Evolutionary conservation across 2,329 filamentous ascomycete species (phyloP).

Genomic region (Ophiocordyceps australis): DNA sequence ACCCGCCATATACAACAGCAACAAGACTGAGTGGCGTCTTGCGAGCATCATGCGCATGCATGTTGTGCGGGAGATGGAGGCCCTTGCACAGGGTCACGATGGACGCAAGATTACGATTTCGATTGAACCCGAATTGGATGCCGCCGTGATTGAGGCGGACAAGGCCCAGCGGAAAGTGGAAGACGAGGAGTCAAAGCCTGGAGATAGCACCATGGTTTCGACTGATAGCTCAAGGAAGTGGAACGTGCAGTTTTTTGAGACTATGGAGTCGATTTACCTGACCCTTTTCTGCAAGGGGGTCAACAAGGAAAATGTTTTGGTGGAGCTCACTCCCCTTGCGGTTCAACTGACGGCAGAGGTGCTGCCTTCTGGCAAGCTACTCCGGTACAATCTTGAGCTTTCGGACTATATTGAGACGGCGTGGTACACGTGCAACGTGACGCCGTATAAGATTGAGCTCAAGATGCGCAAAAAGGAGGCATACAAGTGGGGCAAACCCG

Average conservation of each 20-base stretch:
- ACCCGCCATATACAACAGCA: not conserved
- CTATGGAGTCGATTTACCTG: slow-evolving; percentile 13
- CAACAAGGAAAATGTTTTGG: slow-evolving; percentile 18
- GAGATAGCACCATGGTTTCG: slow-evolving; percentile 3
- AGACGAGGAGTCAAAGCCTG: too few relatives aligned
- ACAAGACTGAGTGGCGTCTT: slow-evolving; percentile 14
- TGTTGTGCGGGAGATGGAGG: slow-evolving; percentile 24
- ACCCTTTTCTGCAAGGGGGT: slow-evolving; percentile 24
- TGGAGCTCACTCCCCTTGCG: slow-evolving; percentile 12
- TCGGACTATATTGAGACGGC: slow-evolving; percentile 45
- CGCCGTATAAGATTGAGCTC: slow-evolving; percentile 66
- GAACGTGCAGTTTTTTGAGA: slow-evolving; percentile 18
- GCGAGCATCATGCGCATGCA: slow-evolving; percentile 28
- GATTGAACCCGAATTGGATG: slow-evolving; percentile 12
- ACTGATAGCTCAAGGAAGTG: slow-evolving; percentile 8
- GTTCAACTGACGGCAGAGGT: slow-evolving; percentile 12
- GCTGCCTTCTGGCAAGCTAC: slow-evolving; percentile 32
- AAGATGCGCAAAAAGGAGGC: slow-evolving; percentile 46
- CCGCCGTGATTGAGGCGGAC: not conserved
- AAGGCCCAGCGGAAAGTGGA: too few relatives aligned
- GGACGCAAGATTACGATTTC: slow-evolving; percentile 24
- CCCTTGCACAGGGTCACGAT: slow-evolving; percentile 22
- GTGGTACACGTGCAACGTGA: slow-evolving; percentile 44
- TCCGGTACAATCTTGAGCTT: slow-evolving; percentile 44
- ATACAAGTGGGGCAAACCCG: slow-evolving; percentile 45